phyloP scores from a whole-genome alignment of 108 stramenopile genomes.

The Pseudonitzschia multistriata region DNA sequence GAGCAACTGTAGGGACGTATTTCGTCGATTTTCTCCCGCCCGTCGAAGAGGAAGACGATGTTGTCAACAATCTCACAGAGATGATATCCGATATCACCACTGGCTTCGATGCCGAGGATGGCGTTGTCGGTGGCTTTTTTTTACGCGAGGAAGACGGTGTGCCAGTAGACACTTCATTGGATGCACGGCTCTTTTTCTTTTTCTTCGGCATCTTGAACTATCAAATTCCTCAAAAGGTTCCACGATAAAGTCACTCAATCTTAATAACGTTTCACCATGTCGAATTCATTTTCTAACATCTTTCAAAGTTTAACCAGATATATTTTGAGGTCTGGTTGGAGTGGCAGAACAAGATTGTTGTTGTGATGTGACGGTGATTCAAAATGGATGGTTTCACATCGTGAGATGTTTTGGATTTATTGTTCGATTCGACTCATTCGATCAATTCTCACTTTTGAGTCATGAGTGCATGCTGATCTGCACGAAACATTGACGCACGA shows the following conservation, averaged over 20 bases:
- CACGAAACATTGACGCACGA: no score
- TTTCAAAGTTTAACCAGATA: no score
- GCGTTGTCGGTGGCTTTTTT: background rate
- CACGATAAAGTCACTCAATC: no score
- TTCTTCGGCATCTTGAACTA: conserved; percentile 33
- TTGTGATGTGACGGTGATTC: no score
- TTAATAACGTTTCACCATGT: background rate
- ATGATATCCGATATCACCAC: conserved; percentile 4
- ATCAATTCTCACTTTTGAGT: background rate
- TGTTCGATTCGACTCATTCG: background rate
- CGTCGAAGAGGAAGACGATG: conserved; percentile 11
- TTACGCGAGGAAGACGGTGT: conserved; percentile 5
- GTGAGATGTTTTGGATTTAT: no score
- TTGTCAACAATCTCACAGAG: background rate
- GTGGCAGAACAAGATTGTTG: no score
- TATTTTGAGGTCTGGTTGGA: no score
- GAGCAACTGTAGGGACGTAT: conserved; percentile 18
- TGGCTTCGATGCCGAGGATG: conserved; percentile 3
- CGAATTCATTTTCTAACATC: background rate
- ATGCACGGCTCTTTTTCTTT: conserved; percentile 37
- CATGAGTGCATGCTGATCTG: no score
- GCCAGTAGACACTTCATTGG: background rate
- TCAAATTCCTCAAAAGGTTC: background rate
- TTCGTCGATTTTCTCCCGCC: conserved; percentile 13
- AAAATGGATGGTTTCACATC: background rate